Evolutionary conservation across 768 basidiomycete species (phyloP), one percentile per base, ranked within the genome.

Genomic region (Lactarius deliciosus): DNA sequence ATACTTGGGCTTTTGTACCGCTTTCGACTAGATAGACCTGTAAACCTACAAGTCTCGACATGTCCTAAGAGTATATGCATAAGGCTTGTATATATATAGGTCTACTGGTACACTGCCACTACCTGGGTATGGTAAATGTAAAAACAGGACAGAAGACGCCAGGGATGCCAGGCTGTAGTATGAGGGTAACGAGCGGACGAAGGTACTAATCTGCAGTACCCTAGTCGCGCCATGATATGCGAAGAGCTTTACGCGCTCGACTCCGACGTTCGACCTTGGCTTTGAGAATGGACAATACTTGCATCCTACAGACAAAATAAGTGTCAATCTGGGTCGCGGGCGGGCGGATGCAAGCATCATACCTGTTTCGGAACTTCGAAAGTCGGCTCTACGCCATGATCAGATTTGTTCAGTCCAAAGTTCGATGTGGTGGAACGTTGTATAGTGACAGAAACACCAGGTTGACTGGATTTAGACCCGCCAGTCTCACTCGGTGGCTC

Each of bases 61-160:
- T 38, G 0, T 40, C 38, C 38, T 94, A 90, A 40, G 91, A 76
- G 71, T 84, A 89, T 11, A 86, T 80, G 74, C 83, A 85, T 11
- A 88, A 76, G 15, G 92, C 87, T 72, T 32, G 7, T 91, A 94
- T 0, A 88, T 92, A 75, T 86, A 98, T 20, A 96, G 32, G 10
- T 32, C 4, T 25, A 40, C 16, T 3, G 7, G 4, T 60, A 18
- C 18, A 25, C 16, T 5, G 47, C 36, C 34, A 50, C 34, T 4
- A 11, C 53, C 15, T 13, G 7, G 2, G 7, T 30, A 56, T 15
- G 28, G 28, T 22, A 4, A 32, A 32, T 20, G 38, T 53, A 53
- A 43, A 4, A 50, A 50, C 11, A n/a, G 20, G 47, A 10, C 45
- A 13, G 47, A 11, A 25, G 47, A 25, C 43, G 10, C 47, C 22